A percentile compares a stretch with the other conserved stretches of the same genome.
Evolutionary conservation across 352 stramenopile genomes (phyloP).

Genomic region (Phytophthora boehmeriae): DNA sequence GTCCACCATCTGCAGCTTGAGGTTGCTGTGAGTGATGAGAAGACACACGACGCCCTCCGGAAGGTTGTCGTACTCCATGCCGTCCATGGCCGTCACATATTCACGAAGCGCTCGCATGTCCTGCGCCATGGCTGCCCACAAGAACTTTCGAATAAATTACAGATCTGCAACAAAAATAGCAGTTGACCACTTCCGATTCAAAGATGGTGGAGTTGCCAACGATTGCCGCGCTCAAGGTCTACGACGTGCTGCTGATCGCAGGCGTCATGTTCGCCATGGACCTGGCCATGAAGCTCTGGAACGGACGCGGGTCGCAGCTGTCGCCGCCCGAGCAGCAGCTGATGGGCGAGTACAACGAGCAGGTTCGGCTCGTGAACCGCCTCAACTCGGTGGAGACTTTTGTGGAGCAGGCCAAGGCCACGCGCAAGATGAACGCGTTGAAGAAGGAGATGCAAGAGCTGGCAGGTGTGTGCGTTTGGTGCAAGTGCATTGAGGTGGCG

Average conservation of each 20-base stretch:
- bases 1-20: slow-evolving; percentile 97
- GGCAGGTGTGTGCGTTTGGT: slow-evolving; percentile 61
- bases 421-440: slow-evolving; percentile 83
- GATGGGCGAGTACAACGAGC: slow-evolving; percentile 73
- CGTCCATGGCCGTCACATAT: slow-evolving; percentile 90
- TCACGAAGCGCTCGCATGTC: slow-evolving; percentile 73
- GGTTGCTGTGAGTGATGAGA: slow-evolving; percentile 97
- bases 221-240: slow-evolving; percentile 63
- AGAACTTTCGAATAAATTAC: slow-evolving; percentile 10
- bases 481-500: not conserved
- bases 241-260: slow-evolving; percentile 76
- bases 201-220: slow-evolving; percentile 39
- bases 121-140: slow-evolving; percentile 52
- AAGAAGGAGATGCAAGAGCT: slow-evolving; percentile 89
- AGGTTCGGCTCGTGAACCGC: slow-evolving; percentile 79
- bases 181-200: not conserved
- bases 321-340: slow-evolving; percentile 62
- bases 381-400: slow-evolving; percentile 91
- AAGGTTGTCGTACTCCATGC: slow-evolving; percentile 84
- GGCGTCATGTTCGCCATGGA: slow-evolving; percentile 61
- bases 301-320: slow-evolving; percentile 49
- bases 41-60: slow-evolving; percentile 92
- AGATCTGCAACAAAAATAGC: no score
- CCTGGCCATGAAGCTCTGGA: slow-evolving; percentile 61
- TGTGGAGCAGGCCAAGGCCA: slow-evolving; percentile 87